These are phyloP conservation scores for Pseudoperonospora humuli DNA, from an alignment of 352 stramenopile species.

Conservation along the genomic window DNA sequence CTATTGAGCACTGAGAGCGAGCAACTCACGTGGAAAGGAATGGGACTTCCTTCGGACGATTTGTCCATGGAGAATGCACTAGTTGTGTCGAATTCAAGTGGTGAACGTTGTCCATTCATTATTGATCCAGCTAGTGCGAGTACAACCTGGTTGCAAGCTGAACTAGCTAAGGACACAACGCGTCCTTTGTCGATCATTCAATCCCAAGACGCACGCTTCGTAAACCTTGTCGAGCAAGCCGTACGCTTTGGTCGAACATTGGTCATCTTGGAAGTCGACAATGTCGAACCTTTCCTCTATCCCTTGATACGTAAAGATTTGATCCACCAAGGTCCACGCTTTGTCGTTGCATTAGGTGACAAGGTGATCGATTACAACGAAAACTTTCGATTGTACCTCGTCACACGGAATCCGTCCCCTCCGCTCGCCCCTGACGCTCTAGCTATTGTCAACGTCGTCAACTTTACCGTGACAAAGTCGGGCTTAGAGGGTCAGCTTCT, in stretches of 20 bases:
- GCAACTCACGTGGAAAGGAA: too few species aligned
- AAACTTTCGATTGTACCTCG: conserved; percentile 89
- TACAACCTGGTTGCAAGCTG: conserved; percentile 84
- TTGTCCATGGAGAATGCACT: conserved; percentile 93
- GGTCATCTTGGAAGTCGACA: conserved; percentile 89
- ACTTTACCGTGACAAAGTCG: conserved; percentile 93
- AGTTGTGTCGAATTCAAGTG: conserved; percentile 77
- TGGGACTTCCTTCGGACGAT: too few species aligned
- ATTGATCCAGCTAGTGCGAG: conserved; percentile 91
- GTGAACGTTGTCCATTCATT: conserved; percentile 91
- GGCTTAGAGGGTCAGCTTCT: conserved; percentile 91
- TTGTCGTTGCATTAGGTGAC: conserved; percentile 86
- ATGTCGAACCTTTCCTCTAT: conserved; percentile 90
- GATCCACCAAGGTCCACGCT: conserved; percentile 86
- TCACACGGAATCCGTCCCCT: conserved; percentile 87
- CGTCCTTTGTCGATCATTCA: conserved; percentile 85
- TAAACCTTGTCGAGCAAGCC: conserved; percentile 89
- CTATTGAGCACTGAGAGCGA: too few species aligned
- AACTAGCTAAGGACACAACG: conserved; percentile 80
- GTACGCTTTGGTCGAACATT: conserved; percentile 96
- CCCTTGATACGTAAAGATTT: conserved; percentile 88
- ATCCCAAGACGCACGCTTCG: conserved; percentile 81
- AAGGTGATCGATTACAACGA: conserved; percentile 94
- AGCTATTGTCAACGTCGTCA: conserved; percentile 89
- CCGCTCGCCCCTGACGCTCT: conserved; percentile 82